These are phyloP conservation scores for Paraphaeosphaeria sporulosa DNA, from an alignment of 2,329 filamentous ascomycete species.

Conservation along the genomic window DNA sequence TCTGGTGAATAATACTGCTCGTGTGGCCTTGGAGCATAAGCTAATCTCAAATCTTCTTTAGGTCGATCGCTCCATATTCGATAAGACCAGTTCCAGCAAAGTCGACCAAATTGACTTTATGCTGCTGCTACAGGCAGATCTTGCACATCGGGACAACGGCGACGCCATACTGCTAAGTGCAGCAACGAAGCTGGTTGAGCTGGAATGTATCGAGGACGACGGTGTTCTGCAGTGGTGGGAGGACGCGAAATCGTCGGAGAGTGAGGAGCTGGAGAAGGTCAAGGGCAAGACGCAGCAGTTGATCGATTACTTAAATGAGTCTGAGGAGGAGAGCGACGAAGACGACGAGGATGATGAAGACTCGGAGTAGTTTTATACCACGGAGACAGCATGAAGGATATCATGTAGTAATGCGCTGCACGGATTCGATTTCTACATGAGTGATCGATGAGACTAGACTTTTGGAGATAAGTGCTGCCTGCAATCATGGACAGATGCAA, in stretches of 20 bases:
- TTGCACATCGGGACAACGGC: slow-evolving; percentile 70
- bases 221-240: slow-evolving; percentile 90
- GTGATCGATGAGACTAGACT: too few relatives aligned
- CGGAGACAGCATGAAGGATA: neutral
- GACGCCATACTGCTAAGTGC: slow-evolving; percentile 76
- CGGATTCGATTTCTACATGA: neutral
- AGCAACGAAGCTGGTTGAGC: slow-evolving; percentile 83
- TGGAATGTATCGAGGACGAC: slow-evolving; percentile 88
- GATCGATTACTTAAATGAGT: slow-evolving; percentile 81
- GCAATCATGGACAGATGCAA: neutral
- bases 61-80: slow-evolving; percentile 66
- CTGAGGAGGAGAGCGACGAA: slow-evolving; percentile 73
- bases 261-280: slow-evolving; percentile 73
- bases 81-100: slow-evolving; percentile 60
- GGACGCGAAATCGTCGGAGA: slow-evolving; percentile 72
- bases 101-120: slow-evolving; percentile 86
- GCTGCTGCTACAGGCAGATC: slow-evolving; percentile 80
- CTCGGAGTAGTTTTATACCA: slow-evolving; percentile 30
- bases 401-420: neutral
- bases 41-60: slow-evolving; percentile 62
- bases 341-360: slow-evolving; percentile 59
- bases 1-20: slow-evolving; percentile 43
- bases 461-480: neutral
- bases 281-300: slow-evolving; percentile 78
- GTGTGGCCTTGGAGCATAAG: slow-evolving; percentile 40